These are phyloP conservation scores for Agrocybe pediades DNA, from an alignment of 768 basidiomycete genomes.

Conservation along the genomic window DNA sequence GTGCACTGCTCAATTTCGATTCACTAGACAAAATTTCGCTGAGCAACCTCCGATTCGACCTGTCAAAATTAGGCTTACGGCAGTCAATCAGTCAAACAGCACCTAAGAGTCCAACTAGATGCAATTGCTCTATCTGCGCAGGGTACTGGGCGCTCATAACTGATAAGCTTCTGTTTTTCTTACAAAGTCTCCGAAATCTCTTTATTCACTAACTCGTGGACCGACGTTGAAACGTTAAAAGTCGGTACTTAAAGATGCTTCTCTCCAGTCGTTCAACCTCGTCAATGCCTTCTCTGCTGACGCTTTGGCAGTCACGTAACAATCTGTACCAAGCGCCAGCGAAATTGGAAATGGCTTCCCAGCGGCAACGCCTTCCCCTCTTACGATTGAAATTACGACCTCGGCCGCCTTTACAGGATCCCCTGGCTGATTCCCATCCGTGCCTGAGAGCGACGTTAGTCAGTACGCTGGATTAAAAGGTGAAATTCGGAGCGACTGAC, in stretches of 20 bases:
- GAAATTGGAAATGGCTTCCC: conserved; percentile 30
- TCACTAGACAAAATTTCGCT: no score
- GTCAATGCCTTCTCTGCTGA: conserved; percentile 15
- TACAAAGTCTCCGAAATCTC: no score
- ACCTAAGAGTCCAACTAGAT: no score
- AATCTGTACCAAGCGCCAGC: conserved; percentile 32
- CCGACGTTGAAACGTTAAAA: not conserved
- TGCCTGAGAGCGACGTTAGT: conserved; percentile 19
- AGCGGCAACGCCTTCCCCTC: conserved; percentile 29
- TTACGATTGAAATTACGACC: conserved; percentile 33
- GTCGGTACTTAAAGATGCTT: conserved; percentile 26
- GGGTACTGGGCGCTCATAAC: no score
- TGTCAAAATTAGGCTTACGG: no score
- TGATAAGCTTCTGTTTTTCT: not conserved
- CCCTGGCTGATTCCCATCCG: conserved; percentile 37
- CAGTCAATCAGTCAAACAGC: no score
- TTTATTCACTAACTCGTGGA: not conserved
- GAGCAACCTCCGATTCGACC: no score
- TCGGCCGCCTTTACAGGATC: conserved; percentile 36
- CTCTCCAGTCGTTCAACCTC: conserved; percentile 33
- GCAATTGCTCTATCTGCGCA: no score
- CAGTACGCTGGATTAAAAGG: not conserved
- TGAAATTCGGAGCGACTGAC: not conserved
- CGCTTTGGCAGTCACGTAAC: conserved; percentile 22
- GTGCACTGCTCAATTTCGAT: no score